Evolutionary conservation across 2,329 filamentous ascomycete genomes (phyloP), one percentile per base, ranked within the genome.

Genomic region (Scleromitrula shiraiana): DNA sequence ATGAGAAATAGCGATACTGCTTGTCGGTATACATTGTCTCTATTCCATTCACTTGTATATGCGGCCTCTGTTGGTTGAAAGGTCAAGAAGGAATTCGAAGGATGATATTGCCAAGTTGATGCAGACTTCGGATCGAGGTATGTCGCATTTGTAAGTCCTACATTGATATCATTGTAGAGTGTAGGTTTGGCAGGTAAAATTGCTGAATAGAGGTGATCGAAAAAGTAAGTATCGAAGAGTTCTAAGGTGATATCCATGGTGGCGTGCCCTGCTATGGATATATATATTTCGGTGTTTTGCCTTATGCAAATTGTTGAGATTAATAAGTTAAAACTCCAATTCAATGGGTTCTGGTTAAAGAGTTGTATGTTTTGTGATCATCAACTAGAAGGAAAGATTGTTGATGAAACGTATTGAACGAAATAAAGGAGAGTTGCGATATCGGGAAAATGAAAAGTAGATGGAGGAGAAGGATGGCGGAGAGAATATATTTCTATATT

Each of bases 161-260:
- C 62, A 17, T 73, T 67, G 41, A 76, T n/a, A n/a, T n/a, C 70
- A 63, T 77, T 73, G 61, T 76, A 76, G 15, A 72, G 74, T 23
- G 72, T 70, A 10, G 72, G 68, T 24, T 68, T 71, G 38, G 71
- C 70, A 7, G 90, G 89, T n/a, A 86, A 71, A 5, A 85, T 58
- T 29, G 70, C 73, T 41, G 89, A 83, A 65, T 94, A 96, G 50
- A 85, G 59, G 57, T 83, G 78, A 70, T 97, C 91, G 67, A 85
- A 84, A 54, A 90, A 61, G 62, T 84, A 88, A 59, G 83, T 87
- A 69, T 97, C 91, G 68, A 80, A 77, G 51, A 90, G 60, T 69
- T 96, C 90, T 56, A 96, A 83, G 38, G 93, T 80, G 69, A 96
- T 80, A 74, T 97, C 91, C 91, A 97, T 96, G 67, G 65, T 73